Conservation (phyloP, 2,329 filamentous ascomycete species). For the Elsinoe fawcettii region DNA sequence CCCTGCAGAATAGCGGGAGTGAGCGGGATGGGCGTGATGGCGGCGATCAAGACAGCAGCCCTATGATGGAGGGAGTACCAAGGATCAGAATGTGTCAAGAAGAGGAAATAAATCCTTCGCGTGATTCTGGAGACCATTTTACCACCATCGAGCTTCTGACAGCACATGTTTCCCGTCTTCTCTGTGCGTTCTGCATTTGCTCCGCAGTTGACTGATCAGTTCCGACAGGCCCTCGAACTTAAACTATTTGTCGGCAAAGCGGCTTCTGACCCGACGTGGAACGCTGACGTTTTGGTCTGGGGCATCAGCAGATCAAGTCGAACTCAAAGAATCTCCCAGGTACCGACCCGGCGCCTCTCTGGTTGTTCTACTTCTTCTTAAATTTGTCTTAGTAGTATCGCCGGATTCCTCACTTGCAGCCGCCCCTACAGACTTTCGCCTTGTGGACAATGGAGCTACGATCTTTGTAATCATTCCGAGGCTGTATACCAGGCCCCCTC, state of each 20-base stretch:
- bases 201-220: slow-evolving; percentile 6
- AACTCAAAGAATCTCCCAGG: neutral
- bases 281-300: slow-evolving; percentile 11
- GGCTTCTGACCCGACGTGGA: neutral
- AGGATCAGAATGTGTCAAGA: neutral
- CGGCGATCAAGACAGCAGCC: neutral
- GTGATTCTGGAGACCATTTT: neutral
- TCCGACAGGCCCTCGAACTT: neutral
- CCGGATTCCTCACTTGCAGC: neutral
- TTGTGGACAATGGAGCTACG: neutral
- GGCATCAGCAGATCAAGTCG: slow-evolving; percentile 9
- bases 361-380: neutral
- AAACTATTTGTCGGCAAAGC: neutral
- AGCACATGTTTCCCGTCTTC: slow-evolving; percentile 3
- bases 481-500: neutral
- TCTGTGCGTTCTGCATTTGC: neutral
- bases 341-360: neutral
- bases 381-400: neutral
- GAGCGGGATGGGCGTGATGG: slow-evolving; percentile 3
- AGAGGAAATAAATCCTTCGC: neutral
- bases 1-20: neutral
- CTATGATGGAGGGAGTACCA: neutral
- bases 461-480: neutral
- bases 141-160: neutral
- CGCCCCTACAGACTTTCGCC: too few relatives aligned